Base-by-base conservation (phyloP, 202 grass and related monocot genomes). In the Panicum hallii region DNA sequence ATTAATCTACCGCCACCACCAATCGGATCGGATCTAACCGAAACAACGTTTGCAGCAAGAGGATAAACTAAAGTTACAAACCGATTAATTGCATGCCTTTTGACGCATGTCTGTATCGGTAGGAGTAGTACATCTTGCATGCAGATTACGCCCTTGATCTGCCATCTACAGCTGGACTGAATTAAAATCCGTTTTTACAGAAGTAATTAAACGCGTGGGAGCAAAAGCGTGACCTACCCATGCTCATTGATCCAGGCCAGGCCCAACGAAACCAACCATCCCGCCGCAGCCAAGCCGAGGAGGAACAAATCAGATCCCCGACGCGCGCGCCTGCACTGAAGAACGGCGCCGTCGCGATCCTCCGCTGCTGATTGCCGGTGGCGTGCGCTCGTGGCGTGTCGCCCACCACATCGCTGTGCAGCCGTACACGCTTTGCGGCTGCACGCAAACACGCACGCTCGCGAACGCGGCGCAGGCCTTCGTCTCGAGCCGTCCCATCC, bases 221-320 rank as follows among this genome's bases (percentile, higher is more conserved):
- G 45, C 32, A 5, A 80, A 80, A 67, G 63, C 77, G 77, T 80
- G 63, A 67, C 67, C 77, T 22, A 79, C 45, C 77, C 60, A 12
- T 22, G 6, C 45, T 20, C 49, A 12, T 42, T 6, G 1, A 46
- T 4, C 42, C 30, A 19, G 1, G 0, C 4, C 30, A 32, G 2
- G 1, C 2, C 32, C 32, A 32, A 32, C 32, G 2, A 32, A 32
- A 32, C 69, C 69, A 72, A 49, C 69, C 45, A 72, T 26, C 45
- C 55, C 20, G 26, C 41, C 32, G 32, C 32, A 32, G 32, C 32
- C 32, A 32, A 32, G 32, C 32, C 32, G 32, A 32, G 32, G 32
- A 32, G 32, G 32, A 32, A 32, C 32, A 32, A 32, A 32, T 32
- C 32, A 32, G 32, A 32, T 32, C 32, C 32, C 32, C 32, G 32